These are phyloP conservation scores for Chrysanthemum lavandulifolium DNA, from an alignment of 129 eudicot genomes.

Conservation along the genomic window DNA sequence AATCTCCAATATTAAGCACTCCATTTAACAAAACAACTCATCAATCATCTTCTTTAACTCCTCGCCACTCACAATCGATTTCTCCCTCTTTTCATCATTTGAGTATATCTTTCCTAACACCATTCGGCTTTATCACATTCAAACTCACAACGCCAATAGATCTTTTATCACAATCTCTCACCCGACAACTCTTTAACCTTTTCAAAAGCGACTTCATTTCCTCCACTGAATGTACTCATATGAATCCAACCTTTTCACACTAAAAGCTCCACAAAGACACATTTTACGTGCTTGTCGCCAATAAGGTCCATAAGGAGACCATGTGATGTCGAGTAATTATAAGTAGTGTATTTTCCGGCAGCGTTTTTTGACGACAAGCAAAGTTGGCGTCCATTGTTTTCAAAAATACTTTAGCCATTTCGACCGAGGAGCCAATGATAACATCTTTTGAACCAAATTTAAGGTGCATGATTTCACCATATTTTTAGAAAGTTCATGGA, in stretches of 20 bases:
- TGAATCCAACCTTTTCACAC: constrained; percentile 40
- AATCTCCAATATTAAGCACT: constrained; percentile 56
- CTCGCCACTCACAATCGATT: constrained; percentile 23
- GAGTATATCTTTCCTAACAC: constrained; percentile 45
- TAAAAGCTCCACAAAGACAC: constrained; percentile 45
- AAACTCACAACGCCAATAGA: constrained; percentile 24
- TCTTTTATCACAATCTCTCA: constrained; percentile 24
- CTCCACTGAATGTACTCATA: constrained; percentile 42
- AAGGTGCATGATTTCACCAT: constrained; percentile 49
- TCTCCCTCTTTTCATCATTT: not conserved
- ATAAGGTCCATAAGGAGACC: constrained; percentile 58
- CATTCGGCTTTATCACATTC: constrained; percentile 44
- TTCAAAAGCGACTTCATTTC: constrained; percentile 35
- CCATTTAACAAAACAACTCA: constrained; percentile 53
- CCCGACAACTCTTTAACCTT: constrained; percentile 2
- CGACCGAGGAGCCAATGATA: constrained; percentile 42
- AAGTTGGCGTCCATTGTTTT: constrained; percentile 43
- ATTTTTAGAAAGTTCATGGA: constrained; percentile 31
- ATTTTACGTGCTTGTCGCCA: constrained; percentile 58
- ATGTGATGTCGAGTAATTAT: constrained; percentile 47
- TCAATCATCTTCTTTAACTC: constrained; percentile 51
- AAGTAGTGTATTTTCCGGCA: constrained; percentile 52
- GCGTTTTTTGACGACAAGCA: constrained; percentile 44
- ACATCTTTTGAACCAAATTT: constrained; percentile 42
- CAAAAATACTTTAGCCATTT: constrained; percentile 44